phyloP scores from a whole-genome alignment of 2,329 filamentous ascomycete genomes.

The Neocucurbitaria cava region DNA sequence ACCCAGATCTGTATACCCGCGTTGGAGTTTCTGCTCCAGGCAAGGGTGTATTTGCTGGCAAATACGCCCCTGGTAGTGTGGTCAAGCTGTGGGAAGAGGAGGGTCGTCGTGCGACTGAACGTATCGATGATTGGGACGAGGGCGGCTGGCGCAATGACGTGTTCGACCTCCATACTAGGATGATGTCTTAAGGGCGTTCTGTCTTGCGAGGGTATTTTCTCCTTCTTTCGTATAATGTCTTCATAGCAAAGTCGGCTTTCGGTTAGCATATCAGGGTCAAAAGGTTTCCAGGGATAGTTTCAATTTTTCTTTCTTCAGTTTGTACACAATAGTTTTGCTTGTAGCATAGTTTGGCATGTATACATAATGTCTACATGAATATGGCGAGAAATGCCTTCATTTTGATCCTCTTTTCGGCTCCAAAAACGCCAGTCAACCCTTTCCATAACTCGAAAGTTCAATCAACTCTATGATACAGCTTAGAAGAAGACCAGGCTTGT shows the following conservation, averaged over 20 bases:
- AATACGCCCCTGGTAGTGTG: conserved; percentile 88
- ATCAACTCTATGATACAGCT: conserved; percentile 6
- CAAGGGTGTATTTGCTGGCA: conserved; percentile 75
- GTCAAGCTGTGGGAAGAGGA: conserved; percentile 91
- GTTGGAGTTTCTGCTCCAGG: conserved; percentile 71
- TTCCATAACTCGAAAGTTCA: neutral
- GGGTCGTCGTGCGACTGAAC: conserved; percentile 71
- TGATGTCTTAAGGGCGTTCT: conserved; percentile 17
- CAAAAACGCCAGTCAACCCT: conserved; percentile 1
- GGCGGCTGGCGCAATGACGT: conserved; percentile 85
- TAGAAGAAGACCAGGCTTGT: neutral
- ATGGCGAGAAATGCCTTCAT: neutral
- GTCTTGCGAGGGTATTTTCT: neutral
- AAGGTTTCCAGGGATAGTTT: neutral
- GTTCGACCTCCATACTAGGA: conserved; percentile 65
- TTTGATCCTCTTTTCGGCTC: neutral
- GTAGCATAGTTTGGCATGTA: conserved; percentile 2
- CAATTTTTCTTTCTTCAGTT: neutral
- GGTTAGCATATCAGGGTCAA: neutral
- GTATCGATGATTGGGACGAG: conserved; percentile 74
- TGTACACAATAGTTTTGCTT: neutral
- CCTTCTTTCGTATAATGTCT: neutral
- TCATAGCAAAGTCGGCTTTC: neutral
- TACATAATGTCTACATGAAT: conserved; percentile 9
- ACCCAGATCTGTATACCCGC: conserved; percentile 77